phyloP scores from a whole-genome alignment of 129 eudicot genomes.

The Sambucus nigra region DNA sequence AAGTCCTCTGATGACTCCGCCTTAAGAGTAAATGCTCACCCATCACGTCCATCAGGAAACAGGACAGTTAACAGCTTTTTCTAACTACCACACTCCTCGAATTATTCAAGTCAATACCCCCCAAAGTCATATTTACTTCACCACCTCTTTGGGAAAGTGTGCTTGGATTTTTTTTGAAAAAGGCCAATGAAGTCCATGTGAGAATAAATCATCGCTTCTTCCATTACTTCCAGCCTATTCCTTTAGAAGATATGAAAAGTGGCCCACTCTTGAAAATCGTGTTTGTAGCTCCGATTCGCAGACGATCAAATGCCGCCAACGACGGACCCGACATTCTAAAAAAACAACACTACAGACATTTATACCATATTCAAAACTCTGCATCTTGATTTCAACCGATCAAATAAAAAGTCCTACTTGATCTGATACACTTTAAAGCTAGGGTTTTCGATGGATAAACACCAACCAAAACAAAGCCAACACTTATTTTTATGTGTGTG shows the following conservation, averaged over 20 bases:
- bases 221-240: slow-evolving; percentile 98
- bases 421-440: neutral
- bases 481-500: neutral
- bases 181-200: slow-evolving; percentile 92
- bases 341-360: slow-evolving; percentile 10
- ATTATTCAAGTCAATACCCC: slow-evolving; percentile 94
- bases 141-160: slow-evolving; percentile 93
- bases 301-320: slow-evolving; percentile 65
- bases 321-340: slow-evolving; percentile 57
- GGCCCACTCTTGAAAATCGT: slow-evolving; percentile 98
- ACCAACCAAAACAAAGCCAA: too few relatives aligned
- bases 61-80: slow-evolving; percentile 80
- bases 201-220: slow-evolving; percentile 98
- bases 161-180: slow-evolving; percentile 92
- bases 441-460: slow-evolving; percentile 16
- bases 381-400: neutral
- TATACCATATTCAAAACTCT: neutral
- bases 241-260: slow-evolving; percentile 92
- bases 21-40: slow-evolving; percentile 94
- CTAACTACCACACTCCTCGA: slow-evolving; percentile 97
- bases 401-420: neutral
- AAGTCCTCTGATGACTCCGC: slow-evolving; percentile 87
- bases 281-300: slow-evolving; percentile 58
- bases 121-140: slow-evolving; percentile 88
- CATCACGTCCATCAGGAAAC: slow-evolving; percentile 99